Base-by-base conservation (phyloP, 2,329 filamentous ascomycete species). In the Colletotrichum plurivorum region DNA sequence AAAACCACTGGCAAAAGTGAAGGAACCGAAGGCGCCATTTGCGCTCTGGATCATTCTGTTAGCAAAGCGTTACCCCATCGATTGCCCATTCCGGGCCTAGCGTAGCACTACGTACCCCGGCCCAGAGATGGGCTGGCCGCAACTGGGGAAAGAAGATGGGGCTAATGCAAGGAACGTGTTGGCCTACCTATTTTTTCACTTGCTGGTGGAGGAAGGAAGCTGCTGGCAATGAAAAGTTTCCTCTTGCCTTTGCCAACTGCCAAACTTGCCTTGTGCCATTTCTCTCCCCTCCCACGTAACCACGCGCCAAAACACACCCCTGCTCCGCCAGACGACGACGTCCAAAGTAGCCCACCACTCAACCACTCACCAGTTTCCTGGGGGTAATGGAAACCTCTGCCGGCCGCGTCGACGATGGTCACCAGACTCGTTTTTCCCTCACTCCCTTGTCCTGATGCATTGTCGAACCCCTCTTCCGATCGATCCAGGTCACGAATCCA, bases 91-190 rank as follows among this genome's bases (percentile, higher is more conserved):
- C 53, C 56, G 67, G 56, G 45, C 25, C 18, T 67, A 67, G 63
- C 62, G 62, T 53, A 13, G 39, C 55, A 46, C 10, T 39, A 18
- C 43, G 39, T 10, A 20, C 45, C 64, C 31, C 18, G 59, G 25
- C 27, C 36, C 58, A 52, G 58, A 36, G 20, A 25, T n/a, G 49
- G 56, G 52, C 59, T 49, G 51, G 36, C 49, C 45, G 31, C 54
- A 59, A 57, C 51, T 46, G 55, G 67, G 51, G 55, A 69, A 43
- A 43, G 31, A 36, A 69, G 55, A 67, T 36, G 67, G 63, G 45
- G 56, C 62, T 69, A 69, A 69, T 69, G 67, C 67, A 69, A 69
- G 67, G 67, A 61, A 69, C 67, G 51, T 54, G 16, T 49, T 27
- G 46, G 52, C 41, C 52, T n/a, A 54, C 18, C 46, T 57, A 49